phyloP scores from a whole-genome alignment of 1,284 basidiomycete genomes.

The Ganoderma resinaceum region DNA sequence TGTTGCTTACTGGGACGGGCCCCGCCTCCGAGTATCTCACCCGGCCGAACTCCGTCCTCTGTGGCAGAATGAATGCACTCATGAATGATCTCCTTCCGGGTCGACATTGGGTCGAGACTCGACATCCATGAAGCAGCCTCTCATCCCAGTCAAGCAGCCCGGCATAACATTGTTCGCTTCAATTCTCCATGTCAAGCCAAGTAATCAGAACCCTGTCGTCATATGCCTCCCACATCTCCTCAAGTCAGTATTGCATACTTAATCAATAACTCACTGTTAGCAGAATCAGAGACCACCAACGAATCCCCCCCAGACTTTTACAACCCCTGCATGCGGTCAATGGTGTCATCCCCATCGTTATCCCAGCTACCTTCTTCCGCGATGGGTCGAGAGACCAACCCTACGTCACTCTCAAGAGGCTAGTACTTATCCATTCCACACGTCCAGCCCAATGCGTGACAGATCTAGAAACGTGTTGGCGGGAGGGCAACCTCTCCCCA shows the following conservation, averaged over 20 bases:
- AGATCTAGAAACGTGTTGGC: not conserved
- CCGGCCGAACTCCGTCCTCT: not conserved
- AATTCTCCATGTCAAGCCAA: not conserved
- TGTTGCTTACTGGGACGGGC: not conserved
- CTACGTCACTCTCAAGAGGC: not conserved
- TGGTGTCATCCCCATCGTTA: not conserved
- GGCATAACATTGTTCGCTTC: not conserved
- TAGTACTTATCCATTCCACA: not conserved
- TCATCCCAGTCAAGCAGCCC: constrained; percentile 16
- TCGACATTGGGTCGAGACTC: too few species aligned
- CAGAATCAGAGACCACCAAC: not conserved
- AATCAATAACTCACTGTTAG: not conserved
- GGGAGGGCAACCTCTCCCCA: not conserved
- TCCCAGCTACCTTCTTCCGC: not conserved
- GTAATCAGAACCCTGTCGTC: not conserved
- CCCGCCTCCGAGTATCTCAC: not conserved
- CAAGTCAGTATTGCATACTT: too few species aligned
- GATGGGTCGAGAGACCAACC: not conserved
- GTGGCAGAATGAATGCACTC: not conserved
- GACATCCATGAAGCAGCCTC: constrained; percentile 12
- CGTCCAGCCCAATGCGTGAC: not conserved
- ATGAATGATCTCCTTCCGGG: not conserved
- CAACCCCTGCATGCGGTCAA: not conserved
- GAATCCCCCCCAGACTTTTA: not conserved
- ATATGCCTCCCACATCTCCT: not conserved